Percentiles rank a stretch among this genome's conserved stretches.
These are phyloP conservation scores for Pholiota molesta DNA, from an alignment of 768 basidiomycete genomes.

Conservation along the genomic window DNA sequence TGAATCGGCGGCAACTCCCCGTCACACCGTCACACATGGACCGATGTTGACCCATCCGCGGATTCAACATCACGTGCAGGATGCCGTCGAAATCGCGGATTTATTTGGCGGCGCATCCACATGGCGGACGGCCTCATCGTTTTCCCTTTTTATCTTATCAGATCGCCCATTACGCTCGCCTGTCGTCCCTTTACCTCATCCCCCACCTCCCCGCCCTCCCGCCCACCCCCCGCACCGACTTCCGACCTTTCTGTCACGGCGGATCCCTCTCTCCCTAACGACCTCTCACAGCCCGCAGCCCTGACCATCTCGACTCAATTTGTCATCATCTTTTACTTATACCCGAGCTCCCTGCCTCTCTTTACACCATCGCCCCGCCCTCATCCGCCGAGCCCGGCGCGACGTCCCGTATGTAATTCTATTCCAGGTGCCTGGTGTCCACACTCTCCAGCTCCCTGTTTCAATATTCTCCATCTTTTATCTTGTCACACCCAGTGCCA, in stretches of 20 bases:
- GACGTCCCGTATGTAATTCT: background rate
- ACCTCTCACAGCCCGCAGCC: too few species aligned
- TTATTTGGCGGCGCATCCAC: background rate
- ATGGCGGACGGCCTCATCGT: too few species aligned
- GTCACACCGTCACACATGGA: constrained; percentile 19
- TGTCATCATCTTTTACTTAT: too few species aligned
- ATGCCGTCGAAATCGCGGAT: background rate
- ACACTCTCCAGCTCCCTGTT: background rate
- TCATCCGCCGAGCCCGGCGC: background rate
- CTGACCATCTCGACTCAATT: too few species aligned
- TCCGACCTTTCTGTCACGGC: too few species aligned
- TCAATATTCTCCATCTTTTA: background rate
- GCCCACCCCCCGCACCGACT: too few species aligned
- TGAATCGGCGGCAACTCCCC: constrained; percentile 20
- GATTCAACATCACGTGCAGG: background rate
- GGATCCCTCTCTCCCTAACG: too few species aligned
- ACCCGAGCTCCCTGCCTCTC: too few species aligned
- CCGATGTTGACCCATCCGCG: constrained; percentile 7
- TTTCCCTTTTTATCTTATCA: background rate
- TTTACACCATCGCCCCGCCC: background rate
- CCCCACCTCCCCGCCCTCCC: background rate
- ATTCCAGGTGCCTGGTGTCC: background rate
- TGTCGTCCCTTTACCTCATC: background rate
- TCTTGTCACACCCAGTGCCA: background rate
- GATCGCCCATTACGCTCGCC: background rate